These are phyloP conservation scores for Venustampulla echinocandica DNA, from an alignment of 495 filamentous ascomycete species.

Conservation along the genomic window DNA sequence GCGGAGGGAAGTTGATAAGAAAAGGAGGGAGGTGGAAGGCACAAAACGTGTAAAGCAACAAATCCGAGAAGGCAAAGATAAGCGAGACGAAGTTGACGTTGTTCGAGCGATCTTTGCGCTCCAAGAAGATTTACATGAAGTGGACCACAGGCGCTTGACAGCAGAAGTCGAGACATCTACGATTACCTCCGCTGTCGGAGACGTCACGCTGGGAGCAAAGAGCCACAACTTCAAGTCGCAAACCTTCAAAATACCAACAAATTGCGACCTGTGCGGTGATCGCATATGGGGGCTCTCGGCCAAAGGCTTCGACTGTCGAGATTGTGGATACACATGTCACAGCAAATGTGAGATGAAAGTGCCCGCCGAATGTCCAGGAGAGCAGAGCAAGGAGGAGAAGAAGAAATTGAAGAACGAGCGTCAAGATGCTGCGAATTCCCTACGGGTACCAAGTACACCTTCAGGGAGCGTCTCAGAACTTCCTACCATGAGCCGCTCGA, in stretches of 20 bases:
- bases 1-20: conserved; percentile 72
- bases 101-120: conserved; percentile 66
- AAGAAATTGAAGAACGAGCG: conserved; percentile 81
- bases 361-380: conserved; percentile 88
- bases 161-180: conserved; percentile 88
- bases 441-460: conserved; percentile 31
- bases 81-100: conserved; percentile 72
- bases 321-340: conserved; percentile 97
- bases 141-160: conserved; percentile 76
- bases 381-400: conserved; percentile 85
- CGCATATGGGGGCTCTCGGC: conserved; percentile 93
- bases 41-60: conserved; percentile 61
- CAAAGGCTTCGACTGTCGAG: conserved; percentile 89
- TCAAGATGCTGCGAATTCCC: conserved; percentile 65
- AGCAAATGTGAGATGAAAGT: conserved; percentile 99
- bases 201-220: conserved; percentile 81
- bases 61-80: conserved; percentile 73
- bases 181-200: conserved; percentile 77
- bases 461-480: conserved; percentile 35
- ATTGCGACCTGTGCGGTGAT: conserved; percentile 93
- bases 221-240: conserved; percentile 95
- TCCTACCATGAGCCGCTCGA: conserved; percentile 59
- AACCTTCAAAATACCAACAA: conserved; percentile 97
- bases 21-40: conserved; percentile 70
- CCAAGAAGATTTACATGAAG: conserved; percentile 76